Conservation (phyloP, 2,329 filamentous ascomycete species). For the Pestalotiopsis sp. region DNA sequence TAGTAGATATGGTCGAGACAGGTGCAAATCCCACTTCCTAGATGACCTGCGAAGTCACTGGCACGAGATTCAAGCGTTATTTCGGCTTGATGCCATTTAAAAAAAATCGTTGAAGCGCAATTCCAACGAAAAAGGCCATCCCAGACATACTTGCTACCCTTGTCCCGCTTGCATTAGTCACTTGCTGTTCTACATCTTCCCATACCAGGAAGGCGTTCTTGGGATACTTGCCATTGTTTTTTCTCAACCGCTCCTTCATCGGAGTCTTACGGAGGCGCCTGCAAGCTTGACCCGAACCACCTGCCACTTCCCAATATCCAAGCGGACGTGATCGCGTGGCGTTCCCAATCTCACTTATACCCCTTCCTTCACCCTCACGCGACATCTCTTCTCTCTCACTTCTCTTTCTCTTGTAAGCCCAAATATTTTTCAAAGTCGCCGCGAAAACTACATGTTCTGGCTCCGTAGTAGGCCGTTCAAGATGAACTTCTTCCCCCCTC, state of each 20-base stretch:
- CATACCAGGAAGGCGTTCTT: neutral
- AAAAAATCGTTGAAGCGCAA: neutral
- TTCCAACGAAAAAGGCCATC: neutral
- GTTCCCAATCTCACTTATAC: neutral
- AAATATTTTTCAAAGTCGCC: neutral
- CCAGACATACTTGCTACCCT: neutral
- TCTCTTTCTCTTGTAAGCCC: neutral
- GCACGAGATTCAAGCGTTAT: neutral
- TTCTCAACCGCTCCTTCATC: neutral
- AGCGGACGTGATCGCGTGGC: neutral
- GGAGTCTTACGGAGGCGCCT: neutral
- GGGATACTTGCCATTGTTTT: neutral
- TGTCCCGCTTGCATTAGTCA: neutral
- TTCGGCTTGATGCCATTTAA: neutral
- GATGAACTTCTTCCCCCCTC: slow-evolving; percentile 23
- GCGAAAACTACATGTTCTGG: neutral
- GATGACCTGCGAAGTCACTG: neutral
- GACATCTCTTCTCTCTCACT: neutral
- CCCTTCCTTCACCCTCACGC: neutral
- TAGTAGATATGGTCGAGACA: neutral
- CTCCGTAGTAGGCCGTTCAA: neutral
- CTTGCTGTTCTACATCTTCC: neutral
- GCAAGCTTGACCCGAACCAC: neutral
- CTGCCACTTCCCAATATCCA: neutral
- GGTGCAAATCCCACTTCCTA: neutral